phyloP scores from a whole-genome alignment of 192 early-diverging fungal genomes.

The Allomyces arbusculus region DNA sequence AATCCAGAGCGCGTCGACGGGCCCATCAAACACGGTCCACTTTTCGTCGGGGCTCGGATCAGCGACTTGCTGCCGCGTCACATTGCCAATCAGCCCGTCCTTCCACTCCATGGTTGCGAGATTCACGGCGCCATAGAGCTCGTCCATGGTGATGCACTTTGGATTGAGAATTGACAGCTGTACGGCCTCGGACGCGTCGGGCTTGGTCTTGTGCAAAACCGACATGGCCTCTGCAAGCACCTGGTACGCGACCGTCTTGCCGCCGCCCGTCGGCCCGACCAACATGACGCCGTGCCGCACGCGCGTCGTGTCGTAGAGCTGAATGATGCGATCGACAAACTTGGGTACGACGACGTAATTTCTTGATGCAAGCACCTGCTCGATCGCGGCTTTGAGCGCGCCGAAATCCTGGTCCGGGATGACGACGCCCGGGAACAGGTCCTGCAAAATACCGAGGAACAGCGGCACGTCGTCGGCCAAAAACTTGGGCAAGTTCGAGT shows the following conservation, averaged over 20 bases:
- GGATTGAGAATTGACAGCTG: conserved; percentile 40
- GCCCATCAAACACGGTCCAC: conserved; percentile 40
- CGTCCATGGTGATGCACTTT: conserved; percentile 37
- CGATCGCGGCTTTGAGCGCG: conserved; percentile 19
- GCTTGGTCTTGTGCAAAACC: conserved; percentile 13
- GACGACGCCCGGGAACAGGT: conserved; percentile 29
- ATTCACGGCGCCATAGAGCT: conserved; percentile 41
- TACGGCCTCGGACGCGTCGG: conserved; percentile 19
- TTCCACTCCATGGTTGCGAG: conserved; percentile 44
- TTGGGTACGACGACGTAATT: conserved; percentile 23
- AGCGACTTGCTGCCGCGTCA: conserved; percentile 32
- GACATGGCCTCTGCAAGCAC: conserved; percentile 24
- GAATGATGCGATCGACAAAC: conserved; percentile 29
- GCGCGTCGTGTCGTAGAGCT: conserved; percentile 32
- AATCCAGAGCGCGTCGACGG: conserved; percentile 41
- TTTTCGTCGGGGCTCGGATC: conserved; percentile 30
- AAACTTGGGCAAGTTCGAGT: conserved; percentile 40
- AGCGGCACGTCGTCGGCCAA: conserved; percentile 33
- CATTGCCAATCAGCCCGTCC: conserved; percentile 32
- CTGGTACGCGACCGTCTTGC: conserved; percentile 38
- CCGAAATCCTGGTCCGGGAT: conserved; percentile 31
- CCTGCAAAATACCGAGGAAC: conserved; percentile 30
- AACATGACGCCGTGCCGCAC: conserved; percentile 42
- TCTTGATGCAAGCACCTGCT: conserved; percentile 20
- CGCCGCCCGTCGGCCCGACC: conserved; percentile 38